A percentile compares a stretch with the other conserved stretches of the same genome.
Conservation (phyloP, 495 filamentous ascomycete genomes). For the Trichoderma erinaceum region DNA sequence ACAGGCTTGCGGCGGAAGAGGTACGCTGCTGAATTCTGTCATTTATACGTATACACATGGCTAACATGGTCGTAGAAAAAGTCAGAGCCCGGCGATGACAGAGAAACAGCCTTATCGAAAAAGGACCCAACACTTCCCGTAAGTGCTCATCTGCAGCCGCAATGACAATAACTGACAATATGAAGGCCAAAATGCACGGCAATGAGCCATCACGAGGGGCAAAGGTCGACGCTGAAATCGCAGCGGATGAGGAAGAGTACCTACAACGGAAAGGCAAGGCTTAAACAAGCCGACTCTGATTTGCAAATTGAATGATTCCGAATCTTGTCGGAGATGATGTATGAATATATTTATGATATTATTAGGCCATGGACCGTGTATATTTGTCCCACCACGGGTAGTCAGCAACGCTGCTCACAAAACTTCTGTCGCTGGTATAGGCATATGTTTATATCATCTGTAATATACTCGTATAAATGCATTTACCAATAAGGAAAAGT, state of each 20-base stretch:
- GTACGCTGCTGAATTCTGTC: conserved; percentile 21
- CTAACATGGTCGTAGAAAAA: conserved; percentile 30
- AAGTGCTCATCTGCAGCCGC: conserved; percentile 24
- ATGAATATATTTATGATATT: not conserved
- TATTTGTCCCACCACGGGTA: too few species aligned
- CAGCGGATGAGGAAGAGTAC: conserved; percentile 62
- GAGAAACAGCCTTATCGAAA: conserved; percentile 53
- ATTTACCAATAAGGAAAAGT: too few species aligned
- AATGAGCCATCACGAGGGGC: conserved; percentile 67
- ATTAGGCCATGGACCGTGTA: too few species aligned
- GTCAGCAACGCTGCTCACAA: too few species aligned
- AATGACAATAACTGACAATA: not conserved
- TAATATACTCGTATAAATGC: too few species aligned
- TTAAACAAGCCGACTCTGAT: not conserved
- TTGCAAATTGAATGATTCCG: not conserved
- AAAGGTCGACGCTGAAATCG: conserved; percentile 61
- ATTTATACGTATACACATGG: not conserved
- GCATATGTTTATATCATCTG: too few species aligned
- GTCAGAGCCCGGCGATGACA: conserved; percentile 33
- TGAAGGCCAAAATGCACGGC: conserved; percentile 62
- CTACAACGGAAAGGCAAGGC: conserved; percentile 54
- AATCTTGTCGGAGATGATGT: not conserved
- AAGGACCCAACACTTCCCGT: conserved; percentile 65
- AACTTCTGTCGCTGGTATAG: too few species aligned
- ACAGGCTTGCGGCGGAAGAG: conserved; percentile 62